Evolutionary conservation across 345 rosid genomes (phyloP).

Genomic region (Anacardium occidentale): DNA sequence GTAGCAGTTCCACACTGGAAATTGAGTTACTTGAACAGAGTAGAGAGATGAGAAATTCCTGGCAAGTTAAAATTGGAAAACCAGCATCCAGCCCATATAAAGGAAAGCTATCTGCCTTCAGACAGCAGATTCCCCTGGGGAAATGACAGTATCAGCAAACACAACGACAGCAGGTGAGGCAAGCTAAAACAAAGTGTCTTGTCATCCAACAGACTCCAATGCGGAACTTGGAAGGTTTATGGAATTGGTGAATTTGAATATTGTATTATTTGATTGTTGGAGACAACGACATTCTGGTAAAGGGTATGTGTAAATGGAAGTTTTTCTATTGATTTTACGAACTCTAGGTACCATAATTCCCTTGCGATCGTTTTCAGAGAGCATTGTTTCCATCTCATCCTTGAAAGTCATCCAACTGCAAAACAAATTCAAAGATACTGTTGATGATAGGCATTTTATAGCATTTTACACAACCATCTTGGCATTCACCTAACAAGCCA

Average conservation of each 20-base stretch:
- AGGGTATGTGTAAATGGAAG: conserved; percentile 79
- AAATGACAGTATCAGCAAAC: not conserved
- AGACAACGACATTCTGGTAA: conserved; percentile 88
- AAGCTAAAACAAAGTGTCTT: too few species aligned
- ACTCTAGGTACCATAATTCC: conserved; percentile 82
- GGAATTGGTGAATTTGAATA: conserved; percentile 27
- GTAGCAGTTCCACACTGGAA: not conserved
- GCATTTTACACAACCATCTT: not conserved
- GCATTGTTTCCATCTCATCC: conserved; percentile 67
- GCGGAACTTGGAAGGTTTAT: conserved; percentile 10
- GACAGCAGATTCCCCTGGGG: not conserved
- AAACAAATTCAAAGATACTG: conserved; percentile 15
- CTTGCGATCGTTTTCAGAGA: conserved; percentile 77
- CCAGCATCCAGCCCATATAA: conserved; percentile 8
- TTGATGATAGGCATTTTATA: not conserved
- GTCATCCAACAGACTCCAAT: conserved; percentile 19
- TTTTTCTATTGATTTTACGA: conserved; percentile 77
- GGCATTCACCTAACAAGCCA: not conserved
- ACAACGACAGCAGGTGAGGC: conserved; percentile 7
- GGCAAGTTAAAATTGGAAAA: conserved; percentile 24
- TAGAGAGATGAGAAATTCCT: conserved; percentile 14
- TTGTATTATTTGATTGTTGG: conserved; percentile 50
- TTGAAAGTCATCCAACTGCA: conserved; percentile 79
- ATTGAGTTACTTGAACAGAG: not conserved
- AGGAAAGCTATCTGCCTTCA: conserved; percentile 14